These are phyloP conservation scores for Tarenaya hassleriana DNA, from an alignment of 345 rosid genomes.

Conservation along the genomic window DNA sequence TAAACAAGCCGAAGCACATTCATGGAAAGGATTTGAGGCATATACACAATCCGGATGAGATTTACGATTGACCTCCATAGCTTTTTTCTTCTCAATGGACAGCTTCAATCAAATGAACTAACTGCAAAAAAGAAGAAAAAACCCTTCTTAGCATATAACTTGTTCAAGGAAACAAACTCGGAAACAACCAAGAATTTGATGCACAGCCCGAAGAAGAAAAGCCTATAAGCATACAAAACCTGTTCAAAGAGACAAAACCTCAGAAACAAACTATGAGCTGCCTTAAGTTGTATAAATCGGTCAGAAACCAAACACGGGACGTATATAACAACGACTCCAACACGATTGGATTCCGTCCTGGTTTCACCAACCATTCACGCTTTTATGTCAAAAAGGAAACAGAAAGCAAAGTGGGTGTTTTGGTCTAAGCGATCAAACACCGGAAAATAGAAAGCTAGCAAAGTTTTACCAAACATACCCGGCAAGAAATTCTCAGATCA, in stretches of 20 bases:
- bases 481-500: not conserved
- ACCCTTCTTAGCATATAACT: not conserved
- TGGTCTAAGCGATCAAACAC: no score
- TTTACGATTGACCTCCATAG: slow-evolving; percentile 20
- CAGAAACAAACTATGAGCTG: slow-evolving; percentile 17
- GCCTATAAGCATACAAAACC: slow-evolving; percentile 1
- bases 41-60: slow-evolving; percentile 32
- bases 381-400: slow-evolving; percentile 13
- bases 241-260: slow-evolving; percentile 4
- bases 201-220: not conserved
- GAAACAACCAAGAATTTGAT: slow-evolving; percentile 3
- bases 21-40: slow-evolving; percentile 28
- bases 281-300: slow-evolving; percentile 15
- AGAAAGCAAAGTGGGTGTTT: slow-evolving; percentile 4
- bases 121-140: no score
- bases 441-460: no score
- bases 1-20: slow-evolving; percentile 33
- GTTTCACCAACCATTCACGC: slow-evolving; percentile 26
- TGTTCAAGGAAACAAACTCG: slow-evolving; percentile 2
- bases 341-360: slow-evolving; percentile 22
- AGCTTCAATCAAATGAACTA: slow-evolving; percentile 11
- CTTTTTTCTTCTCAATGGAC: slow-evolving; percentile 9
- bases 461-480: slow-evolving; percentile 19
- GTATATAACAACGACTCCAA: slow-evolving; percentile 21
- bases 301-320: slow-evolving; percentile 16